A percentile compares a stretch with the other conserved stretches of the same genome.
phyloP scores from a whole-genome alignment of 2,329 filamentous ascomycete species.

The Lasiodiplodia theobromae region DNA sequence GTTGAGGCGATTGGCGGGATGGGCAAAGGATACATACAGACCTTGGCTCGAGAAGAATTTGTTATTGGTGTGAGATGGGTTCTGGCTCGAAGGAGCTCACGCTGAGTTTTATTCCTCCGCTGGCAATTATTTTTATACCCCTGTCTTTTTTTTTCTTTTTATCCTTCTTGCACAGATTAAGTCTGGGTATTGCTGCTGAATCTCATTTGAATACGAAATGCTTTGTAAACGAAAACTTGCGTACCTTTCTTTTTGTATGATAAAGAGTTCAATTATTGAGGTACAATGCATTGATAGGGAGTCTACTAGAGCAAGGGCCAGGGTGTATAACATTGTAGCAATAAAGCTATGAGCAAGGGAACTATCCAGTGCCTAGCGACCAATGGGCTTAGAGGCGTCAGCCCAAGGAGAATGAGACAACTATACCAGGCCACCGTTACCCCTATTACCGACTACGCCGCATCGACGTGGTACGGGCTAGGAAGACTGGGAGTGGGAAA shows the following conservation, averaged over 20 bases:
- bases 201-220: too few relatives aligned
- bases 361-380: background rate
- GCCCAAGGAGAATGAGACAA: conserved; percentile 3
- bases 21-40: background rate
- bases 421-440: conserved; percentile 2
- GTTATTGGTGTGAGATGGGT: background rate
- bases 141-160: too few relatives aligned
- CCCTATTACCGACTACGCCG: conserved; percentile 6
- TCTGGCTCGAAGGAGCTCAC: background rate
- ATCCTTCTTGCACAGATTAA: too few relatives aligned
- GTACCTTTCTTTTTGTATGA: too few relatives aligned
- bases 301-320: too few relatives aligned
- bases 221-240: too few relatives aligned
- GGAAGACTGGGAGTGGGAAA: background rate
- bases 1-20: conserved; percentile 5
- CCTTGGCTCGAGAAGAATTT: conserved; percentile 14
- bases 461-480: conserved; percentile 5
- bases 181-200: too few relatives aligned
- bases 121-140: background rate
- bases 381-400: background rate
- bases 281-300: too few relatives aligned
- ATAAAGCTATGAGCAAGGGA: background rate
- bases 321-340: too few relatives aligned
- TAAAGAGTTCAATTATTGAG: too few relatives aligned
- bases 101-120: background rate